Percentiles rank a stretch among this genome's conserved stretches.
phyloP scores from a whole-genome alignment of 495 filamentous ascomycete species.

The Ramalina intermedia region DNA sequence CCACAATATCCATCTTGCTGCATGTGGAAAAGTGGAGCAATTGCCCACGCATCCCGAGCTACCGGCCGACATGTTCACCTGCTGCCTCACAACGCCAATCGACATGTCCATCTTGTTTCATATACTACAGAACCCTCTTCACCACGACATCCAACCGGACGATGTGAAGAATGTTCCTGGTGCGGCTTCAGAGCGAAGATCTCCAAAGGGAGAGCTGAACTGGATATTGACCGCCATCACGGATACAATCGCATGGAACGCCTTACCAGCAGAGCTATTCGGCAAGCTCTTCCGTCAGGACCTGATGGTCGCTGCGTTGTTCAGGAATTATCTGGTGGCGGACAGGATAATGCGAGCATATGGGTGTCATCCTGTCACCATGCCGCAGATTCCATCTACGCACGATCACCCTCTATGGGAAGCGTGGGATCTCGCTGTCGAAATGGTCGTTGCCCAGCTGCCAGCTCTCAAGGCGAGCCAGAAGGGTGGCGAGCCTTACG shows the following conservation, averaged over 20 bases:
- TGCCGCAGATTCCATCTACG: constrained; percentile 76
- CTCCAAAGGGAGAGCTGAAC: constrained; percentile 88
- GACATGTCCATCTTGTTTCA: constrained; percentile 94
- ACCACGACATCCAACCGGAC: constrained; percentile 57
- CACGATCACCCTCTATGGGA: constrained; percentile 91
- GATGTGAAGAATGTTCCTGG: constrained; percentile 69
- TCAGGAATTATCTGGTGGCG: constrained; percentile 86
- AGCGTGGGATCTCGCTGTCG: constrained; percentile 94
- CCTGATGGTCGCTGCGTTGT: constrained; percentile 96
- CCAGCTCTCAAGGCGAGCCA: constrained; percentile 64
- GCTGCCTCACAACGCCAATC: constrained; percentile 90
- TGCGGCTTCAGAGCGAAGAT: constrained; percentile 79
- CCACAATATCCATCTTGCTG: constrained; percentile 84
- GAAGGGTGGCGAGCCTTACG: constrained; percentile 60
- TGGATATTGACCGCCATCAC: constrained; percentile 99
- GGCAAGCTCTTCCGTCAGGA: constrained; percentile 95
- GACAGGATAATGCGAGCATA: constrained; percentile 93
- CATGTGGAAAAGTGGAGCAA: constrained; percentile 76
- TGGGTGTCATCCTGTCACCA: constrained; percentile 83
- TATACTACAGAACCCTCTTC: constrained; percentile 79
- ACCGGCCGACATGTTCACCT: constrained; percentile 91
- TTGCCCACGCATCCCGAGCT: constrained; percentile 93
- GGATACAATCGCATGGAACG: constrained; percentile 98
- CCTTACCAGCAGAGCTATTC: constrained; percentile 72
- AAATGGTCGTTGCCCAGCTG: constrained; percentile 87